Conservation (phyloP, 2,329 filamentous ascomycete species). For the Apiospora rasikravindrae region DNA sequence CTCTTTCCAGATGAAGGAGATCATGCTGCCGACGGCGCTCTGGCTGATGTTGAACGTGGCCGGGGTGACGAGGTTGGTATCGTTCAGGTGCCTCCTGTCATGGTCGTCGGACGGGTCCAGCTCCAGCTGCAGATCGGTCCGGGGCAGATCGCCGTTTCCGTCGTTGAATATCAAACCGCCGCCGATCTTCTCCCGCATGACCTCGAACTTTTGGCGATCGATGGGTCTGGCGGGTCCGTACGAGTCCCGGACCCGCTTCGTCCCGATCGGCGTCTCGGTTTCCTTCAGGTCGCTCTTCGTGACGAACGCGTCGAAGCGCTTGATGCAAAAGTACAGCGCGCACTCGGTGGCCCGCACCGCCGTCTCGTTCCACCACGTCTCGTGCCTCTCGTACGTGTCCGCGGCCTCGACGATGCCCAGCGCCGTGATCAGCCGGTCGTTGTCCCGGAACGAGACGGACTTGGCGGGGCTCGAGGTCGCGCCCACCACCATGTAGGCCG, state of each 20-base stretch:
- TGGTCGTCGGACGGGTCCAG: not conserved
- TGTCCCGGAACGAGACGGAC: not conserved
- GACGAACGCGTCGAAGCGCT: not conserved
- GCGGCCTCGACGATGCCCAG: not conserved
- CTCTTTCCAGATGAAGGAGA: not conserved
- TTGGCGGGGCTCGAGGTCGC: not conserved
- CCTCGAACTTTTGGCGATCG: not conserved
- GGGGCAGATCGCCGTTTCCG: not conserved
- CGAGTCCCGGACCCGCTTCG: not conserved
- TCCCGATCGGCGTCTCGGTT: not conserved
- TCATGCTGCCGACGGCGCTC: constrained; percentile 1
- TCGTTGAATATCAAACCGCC: not conserved
- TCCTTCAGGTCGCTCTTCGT: not conserved
- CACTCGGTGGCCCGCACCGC: not conserved
- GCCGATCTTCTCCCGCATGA: not conserved
- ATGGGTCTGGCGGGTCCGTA: not conserved
- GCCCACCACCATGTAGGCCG: constrained; percentile 3
- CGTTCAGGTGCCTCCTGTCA: too few species aligned
- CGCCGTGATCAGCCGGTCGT: not conserved
- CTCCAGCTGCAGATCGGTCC: constrained; percentile 12
- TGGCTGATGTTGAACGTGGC: constrained; percentile 17
- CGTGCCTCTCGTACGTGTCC: constrained; percentile 1
- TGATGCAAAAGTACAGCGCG: constrained; percentile 16
- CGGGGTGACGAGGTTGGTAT: not conserved
- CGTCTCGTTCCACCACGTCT: not conserved